Percentiles rank a stretch among this genome's conserved stretches.
Evolutionary conservation across 768 basidiomycete species (phyloP).

Genomic region (Termitomyces sp.): DNA sequence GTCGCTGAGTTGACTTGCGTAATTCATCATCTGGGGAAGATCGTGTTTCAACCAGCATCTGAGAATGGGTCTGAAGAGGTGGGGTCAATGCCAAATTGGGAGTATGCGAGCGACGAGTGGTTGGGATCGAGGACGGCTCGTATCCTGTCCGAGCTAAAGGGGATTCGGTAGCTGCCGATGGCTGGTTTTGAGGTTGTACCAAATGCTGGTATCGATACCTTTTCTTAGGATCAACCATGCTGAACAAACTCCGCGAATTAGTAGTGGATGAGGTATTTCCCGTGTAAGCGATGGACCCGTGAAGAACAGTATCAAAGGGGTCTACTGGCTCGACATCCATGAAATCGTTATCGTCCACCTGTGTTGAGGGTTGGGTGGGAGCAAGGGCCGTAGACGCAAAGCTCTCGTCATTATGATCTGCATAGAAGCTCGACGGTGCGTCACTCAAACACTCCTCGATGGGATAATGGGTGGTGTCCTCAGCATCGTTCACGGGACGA

Average conservation of each 20-base stretch:
- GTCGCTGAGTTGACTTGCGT: conserved; percentile 4
- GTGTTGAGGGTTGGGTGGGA: conserved; percentile 34
- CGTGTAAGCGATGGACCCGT: not conserved
- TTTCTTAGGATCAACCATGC: conserved; percentile 23
- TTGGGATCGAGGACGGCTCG: not conserved
- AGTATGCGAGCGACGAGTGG: not conserved
- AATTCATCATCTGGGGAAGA: conserved; percentile 13
- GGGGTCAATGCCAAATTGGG: not conserved
- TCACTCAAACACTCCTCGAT: conserved; percentile 31
- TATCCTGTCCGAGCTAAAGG: not conserved
- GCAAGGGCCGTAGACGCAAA: conserved; percentile 7
- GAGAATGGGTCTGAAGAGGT: not conserved
- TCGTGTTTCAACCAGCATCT: conserved; percentile 20
- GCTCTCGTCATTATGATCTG: conserved; percentile 21
- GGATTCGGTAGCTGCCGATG: not conserved
- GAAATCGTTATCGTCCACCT: conserved; percentile 20
- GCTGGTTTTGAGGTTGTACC: not conserved
- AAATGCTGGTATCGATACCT: conserved; percentile 24
- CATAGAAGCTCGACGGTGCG: conserved; percentile 35
- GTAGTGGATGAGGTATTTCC: conserved; percentile 1
- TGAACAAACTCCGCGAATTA: conserved; percentile 17
- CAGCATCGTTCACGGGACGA: conserved; percentile 2
- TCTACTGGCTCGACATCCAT: conserved; percentile 6
- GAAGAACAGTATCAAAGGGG: conserved; percentile 4
- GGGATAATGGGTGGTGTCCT: conserved; percentile 19